These are phyloP conservation scores for Podaxis sp. DNA, from an alignment of 768 basidiomycete species.

Conservation along the genomic window DNA sequence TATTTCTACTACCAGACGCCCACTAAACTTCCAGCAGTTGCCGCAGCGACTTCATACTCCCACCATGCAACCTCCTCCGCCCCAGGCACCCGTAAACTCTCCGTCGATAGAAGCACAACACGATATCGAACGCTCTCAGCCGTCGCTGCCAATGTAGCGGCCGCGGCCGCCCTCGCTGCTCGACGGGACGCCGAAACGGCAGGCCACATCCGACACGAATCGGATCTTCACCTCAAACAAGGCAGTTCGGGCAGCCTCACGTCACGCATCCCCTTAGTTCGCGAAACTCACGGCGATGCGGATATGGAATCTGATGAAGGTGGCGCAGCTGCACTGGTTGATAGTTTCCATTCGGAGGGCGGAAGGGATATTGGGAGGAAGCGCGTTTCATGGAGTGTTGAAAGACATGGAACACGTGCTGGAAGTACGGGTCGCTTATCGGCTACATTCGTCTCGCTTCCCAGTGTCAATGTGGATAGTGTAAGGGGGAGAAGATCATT, in stretches of 20 bases:
- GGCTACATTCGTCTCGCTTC: slow-evolving; percentile 15
- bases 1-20: slow-evolving; percentile 70
- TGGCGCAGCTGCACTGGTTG: slow-evolving; percentile 53
- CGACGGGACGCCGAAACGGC: slow-evolving; percentile 32
- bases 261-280: slow-evolving; percentile 11
- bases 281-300: neutral
- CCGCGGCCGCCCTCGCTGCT: slow-evolving; percentile 65
- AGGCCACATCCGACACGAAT: neutral
- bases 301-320: slow-evolving; percentile 49
- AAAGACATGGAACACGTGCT: slow-evolving; percentile 39
- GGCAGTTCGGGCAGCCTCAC: slow-evolving; percentile 2
- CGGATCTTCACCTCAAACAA: slow-evolving; percentile 2
- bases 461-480: neutral
- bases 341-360: slow-evolving; percentile 76
- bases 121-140: slow-evolving; percentile 67
- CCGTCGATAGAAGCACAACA: slow-evolving; percentile 48
- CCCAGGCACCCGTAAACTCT: slow-evolving; percentile 37
- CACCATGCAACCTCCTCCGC: slow-evolving; percentile 26
- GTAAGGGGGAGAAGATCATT: slow-evolving; percentile 37
- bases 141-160: slow-evolving; percentile 69
- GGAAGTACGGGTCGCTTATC: slow-evolving; percentile 41
- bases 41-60: slow-evolving; percentile 31
- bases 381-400: slow-evolving; percentile 67
- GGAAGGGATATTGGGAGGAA: slow-evolving; percentile 42
- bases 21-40: slow-evolving; percentile 28